Evolutionary conservation across 2,329 filamentous ascomycete genomes (phyloP).

Genomic region (Ceratocystis variospora): DNA sequence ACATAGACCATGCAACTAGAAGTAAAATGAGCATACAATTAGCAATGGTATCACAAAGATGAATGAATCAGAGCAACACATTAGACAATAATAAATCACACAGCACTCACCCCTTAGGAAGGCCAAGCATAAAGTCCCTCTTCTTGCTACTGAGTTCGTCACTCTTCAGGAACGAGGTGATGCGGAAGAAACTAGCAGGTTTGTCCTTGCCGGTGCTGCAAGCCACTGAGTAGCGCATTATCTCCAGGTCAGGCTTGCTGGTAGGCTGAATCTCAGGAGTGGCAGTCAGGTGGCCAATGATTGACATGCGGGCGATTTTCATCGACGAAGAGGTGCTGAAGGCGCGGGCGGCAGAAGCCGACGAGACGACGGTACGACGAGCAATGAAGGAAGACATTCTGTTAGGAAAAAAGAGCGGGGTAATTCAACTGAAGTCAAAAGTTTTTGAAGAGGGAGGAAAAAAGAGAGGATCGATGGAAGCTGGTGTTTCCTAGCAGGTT

Average conservation of each 20-base stretch:
- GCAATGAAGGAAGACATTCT: constrained; percentile 38
- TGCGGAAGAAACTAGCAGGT: constrained; percentile 72
- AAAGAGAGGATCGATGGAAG: constrained; percentile 11
- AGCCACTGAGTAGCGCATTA: constrained; percentile 66
- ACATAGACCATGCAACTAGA: constrained; percentile 63
- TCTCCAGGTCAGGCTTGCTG: constrained; percentile 49
- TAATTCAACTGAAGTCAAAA: constrained; percentile 14
- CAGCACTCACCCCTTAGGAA: constrained; percentile 70
- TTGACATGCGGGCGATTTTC: constrained; percentile 62
- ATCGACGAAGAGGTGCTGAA: constrained; percentile 61
- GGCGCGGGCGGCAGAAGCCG: constrained; percentile 42
- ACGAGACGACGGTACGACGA: constrained; percentile 36
- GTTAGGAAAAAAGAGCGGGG: background rate
- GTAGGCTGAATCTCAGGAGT: constrained; percentile 63
- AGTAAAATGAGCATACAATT: constrained; percentile 19
- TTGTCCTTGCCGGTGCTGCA: constrained; percentile 54
- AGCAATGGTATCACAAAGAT: background rate
- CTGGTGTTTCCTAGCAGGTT: background rate
- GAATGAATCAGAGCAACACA: background rate
- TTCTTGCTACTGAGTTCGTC: constrained; percentile 54
- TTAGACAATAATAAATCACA: background rate
- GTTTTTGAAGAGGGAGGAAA: constrained; percentile 12
- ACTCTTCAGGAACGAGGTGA: constrained; percentile 49
- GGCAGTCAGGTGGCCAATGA: constrained; percentile 73
- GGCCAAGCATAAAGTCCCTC: constrained; percentile 55